Conservation (phyloP, 164 flowering plant genomes). For the Magnolia officinalis region DNA sequence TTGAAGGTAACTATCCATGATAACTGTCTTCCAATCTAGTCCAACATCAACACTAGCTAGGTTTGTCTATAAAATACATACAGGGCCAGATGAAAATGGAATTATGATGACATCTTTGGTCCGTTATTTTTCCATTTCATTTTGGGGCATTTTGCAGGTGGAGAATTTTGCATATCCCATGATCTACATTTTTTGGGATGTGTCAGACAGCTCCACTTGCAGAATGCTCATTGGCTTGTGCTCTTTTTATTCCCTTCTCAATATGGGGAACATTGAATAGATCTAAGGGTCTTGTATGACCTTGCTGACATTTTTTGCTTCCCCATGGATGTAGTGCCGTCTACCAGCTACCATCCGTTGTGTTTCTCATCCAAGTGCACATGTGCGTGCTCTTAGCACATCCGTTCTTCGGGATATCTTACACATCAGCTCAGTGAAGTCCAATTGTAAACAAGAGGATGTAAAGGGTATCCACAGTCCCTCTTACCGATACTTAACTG, state of each 20-base stretch:
- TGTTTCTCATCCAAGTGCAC: no score
- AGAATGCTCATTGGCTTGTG: constrained; percentile 86
- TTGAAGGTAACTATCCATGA: constrained; percentile 52
- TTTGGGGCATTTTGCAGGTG: no score
- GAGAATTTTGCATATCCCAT: no score
- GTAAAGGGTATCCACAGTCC: constrained; percentile 32
- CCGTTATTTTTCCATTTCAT: no score
- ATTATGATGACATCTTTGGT: background rate
- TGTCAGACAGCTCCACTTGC: constrained; percentile 25
- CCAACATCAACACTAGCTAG: background rate
- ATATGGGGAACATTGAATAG: constrained; percentile 92
- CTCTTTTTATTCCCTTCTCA: constrained; percentile 75
- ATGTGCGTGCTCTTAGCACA: no score
- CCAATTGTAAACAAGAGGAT: constrained; percentile 26
- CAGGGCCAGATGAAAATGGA: background rate
- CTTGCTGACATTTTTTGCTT: constrained; percentile 50
- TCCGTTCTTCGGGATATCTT: no score
- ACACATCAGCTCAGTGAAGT: background rate
- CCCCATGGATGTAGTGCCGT: constrained; percentile 42
- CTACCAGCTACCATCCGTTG: no score
- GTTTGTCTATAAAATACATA: no score
- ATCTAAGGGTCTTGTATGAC: constrained; percentile 64
- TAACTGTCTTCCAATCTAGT: background rate
- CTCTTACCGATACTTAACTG: constrained; percentile 31
- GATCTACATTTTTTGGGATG: no score